Evolutionary conservation across 164 flowering plant species (phyloP).

Genomic region (Dillenia suffruticosa): DNA sequence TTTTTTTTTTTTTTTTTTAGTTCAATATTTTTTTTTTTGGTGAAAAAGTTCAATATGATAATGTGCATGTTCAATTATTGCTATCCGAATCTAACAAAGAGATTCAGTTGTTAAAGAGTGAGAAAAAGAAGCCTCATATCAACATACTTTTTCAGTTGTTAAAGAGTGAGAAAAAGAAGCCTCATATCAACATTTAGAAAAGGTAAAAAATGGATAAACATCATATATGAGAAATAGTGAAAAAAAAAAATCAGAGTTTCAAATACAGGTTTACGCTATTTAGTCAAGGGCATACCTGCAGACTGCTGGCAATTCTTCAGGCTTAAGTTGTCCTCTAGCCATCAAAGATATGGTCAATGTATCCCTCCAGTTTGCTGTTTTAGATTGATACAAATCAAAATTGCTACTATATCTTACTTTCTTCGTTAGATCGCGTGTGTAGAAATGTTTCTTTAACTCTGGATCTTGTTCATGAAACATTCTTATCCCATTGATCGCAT

Average conservation of each 20-base stretch:
- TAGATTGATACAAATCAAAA: conserved; percentile 9
- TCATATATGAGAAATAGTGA: no score
- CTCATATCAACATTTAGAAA: not conserved
- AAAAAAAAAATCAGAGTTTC: no score
- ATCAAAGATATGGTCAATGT: not conserved
- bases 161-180: not conserved
- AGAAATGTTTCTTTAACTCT: conserved; percentile 9
- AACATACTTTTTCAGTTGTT: not conserved
- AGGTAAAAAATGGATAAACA: not conserved
- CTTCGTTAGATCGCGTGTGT: conserved; percentile 9
- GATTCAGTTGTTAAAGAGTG: not conserved
- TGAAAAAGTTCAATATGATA: no score
- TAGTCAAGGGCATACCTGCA: conserved; percentile 11
- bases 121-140: not conserved
- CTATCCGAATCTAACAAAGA: no score
- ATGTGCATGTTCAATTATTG: no score
- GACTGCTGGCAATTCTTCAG: conserved; percentile 12
- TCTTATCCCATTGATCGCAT: conserved; percentile 5
- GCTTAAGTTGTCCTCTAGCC: conserved; percentile 1
- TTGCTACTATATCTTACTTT: conserved; percentile 11
- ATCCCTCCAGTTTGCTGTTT: conserved; percentile 22
- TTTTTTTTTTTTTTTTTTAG: no score
- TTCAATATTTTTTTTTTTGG: no score
- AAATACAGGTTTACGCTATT: no score
- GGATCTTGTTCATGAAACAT: conserved; percentile 9